Percentiles rank a stretch among this genome's conserved stretches.
phyloP scores from a whole-genome alignment of 305 asterid species.

The Ajuga reptans region DNA sequence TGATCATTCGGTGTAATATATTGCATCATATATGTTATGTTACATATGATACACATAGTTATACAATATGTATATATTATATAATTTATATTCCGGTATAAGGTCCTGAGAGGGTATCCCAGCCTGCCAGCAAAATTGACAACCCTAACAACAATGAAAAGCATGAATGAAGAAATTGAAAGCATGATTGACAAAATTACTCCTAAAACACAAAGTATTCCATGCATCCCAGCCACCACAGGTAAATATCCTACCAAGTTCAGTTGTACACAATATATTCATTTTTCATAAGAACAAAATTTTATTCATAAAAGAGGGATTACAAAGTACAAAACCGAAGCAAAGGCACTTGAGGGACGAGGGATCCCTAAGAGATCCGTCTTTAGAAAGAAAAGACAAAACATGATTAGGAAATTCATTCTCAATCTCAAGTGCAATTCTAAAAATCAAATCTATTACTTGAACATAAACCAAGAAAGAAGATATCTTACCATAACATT shows the following conservation, averaged over 20 bases:
- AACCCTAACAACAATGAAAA: neutral
- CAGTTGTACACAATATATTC: neutral
- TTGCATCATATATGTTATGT: neutral
- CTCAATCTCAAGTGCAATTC: neutral
- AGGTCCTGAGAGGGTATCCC: neutral
- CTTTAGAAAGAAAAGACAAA: neutral
- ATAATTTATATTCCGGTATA: too few species aligned
- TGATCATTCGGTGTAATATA: too few species aligned
- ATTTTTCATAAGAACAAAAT: too few species aligned
- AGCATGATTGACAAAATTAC: too few species aligned
- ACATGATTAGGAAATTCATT: neutral
- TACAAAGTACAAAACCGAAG: too few species aligned
- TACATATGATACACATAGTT: too few species aligned
- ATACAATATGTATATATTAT: too few species aligned
- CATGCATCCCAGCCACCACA: too few species aligned
- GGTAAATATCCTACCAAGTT: neutral
- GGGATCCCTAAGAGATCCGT: neutral
- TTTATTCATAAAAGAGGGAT: too few species aligned
- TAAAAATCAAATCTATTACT: neutral
- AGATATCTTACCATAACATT: constrained; percentile 50
- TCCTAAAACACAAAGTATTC: too few species aligned
- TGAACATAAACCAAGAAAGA: neutral
- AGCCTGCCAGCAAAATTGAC: neutral
- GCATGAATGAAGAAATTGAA: neutral
- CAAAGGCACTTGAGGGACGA: too few species aligned